Conservation (phyloP, 768 basidiomycete species). For the Sporobolomyces phaffii region DNA sequence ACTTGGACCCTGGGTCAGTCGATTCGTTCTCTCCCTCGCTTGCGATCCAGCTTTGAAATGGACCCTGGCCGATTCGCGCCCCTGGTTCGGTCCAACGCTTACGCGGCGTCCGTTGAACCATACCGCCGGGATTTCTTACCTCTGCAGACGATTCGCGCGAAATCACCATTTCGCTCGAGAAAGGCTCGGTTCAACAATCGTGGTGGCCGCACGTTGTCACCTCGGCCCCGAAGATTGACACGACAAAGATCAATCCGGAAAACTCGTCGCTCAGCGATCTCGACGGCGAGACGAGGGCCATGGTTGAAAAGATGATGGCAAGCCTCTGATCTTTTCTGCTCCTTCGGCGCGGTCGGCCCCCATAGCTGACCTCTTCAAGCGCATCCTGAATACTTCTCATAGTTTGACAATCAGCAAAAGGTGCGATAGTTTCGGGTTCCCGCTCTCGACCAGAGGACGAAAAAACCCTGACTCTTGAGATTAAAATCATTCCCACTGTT, state of each 20-base stretch:
- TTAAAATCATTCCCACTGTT: no score
- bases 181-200: constrained; percentile 68
- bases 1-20: constrained; percentile 91
- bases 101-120: no score
- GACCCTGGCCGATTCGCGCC: no score
- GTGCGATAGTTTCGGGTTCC: no score
- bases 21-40: neutral
- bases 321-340: no score
- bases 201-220: constrained; percentile 98
- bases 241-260: constrained; percentile 86
- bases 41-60: constrained; percentile 26
- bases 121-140: neutral
- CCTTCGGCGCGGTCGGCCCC: neutral
- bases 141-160: constrained; percentile 66
- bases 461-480: no score
- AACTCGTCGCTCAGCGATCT: constrained; percentile 95
- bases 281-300: constrained; percentile 89
- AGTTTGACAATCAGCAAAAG: constrained; percentile 51
- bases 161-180: constrained; percentile 73
- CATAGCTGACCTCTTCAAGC: neutral
- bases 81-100: no score
- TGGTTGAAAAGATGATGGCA: constrained; percentile 99
- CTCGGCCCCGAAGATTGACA: constrained; percentile 94
- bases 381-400: neutral
- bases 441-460: no score